Conservation (phyloP, 768 basidiomycete species). For the Tricholoma saponaceum region DNA sequence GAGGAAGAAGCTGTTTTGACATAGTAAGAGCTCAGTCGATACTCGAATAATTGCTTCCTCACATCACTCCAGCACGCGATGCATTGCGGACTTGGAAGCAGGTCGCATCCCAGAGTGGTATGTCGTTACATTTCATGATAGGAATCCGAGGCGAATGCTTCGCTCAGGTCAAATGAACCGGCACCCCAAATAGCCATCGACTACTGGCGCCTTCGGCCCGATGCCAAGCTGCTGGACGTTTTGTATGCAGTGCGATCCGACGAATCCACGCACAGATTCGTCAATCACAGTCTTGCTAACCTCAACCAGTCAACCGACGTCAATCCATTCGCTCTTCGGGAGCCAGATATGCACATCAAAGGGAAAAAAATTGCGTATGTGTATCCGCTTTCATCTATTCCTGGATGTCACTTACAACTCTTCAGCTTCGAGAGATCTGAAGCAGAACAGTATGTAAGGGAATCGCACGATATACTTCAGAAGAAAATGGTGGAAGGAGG, state of each 20-base stretch:
- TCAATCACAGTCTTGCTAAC: constrained; percentile 94
- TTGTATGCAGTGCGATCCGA: constrained; percentile 91
- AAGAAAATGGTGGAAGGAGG: constrained; percentile 21
- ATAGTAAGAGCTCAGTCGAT: constrained; percentile 51
- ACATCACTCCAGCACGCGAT: constrained; percentile 53
- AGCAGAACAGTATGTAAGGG: constrained; percentile 57
- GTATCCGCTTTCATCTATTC: background rate
- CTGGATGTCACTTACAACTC: constrained; percentile 6
- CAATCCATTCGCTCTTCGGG: constrained; percentile 86
- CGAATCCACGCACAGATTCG: constrained; percentile 90
- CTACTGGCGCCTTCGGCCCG: constrained; percentile 78
- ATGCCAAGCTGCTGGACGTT: constrained; percentile 83
- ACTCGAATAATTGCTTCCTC: background rate
- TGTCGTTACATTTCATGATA: constrained; percentile 13
- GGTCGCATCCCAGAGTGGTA: constrained; percentile 82
- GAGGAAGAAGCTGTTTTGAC: constrained; percentile 96
- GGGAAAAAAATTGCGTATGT: constrained; percentile 72
- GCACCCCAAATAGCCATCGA: constrained; percentile 92
- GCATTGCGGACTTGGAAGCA: constrained; percentile 78
- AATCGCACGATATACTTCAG: constrained; percentile 54
- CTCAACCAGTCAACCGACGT: constrained; percentile 72
- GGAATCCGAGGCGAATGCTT: background rate
- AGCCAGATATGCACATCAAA: constrained; percentile 83
- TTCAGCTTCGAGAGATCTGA: constrained; percentile 65
- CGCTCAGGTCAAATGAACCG: constrained; percentile 53